Percentiles rank a stretch among this genome's conserved stretches.
phyloP scores from a whole-genome alignment of 441 rosid species.

The Rhodomyrtus psidioides region DNA sequence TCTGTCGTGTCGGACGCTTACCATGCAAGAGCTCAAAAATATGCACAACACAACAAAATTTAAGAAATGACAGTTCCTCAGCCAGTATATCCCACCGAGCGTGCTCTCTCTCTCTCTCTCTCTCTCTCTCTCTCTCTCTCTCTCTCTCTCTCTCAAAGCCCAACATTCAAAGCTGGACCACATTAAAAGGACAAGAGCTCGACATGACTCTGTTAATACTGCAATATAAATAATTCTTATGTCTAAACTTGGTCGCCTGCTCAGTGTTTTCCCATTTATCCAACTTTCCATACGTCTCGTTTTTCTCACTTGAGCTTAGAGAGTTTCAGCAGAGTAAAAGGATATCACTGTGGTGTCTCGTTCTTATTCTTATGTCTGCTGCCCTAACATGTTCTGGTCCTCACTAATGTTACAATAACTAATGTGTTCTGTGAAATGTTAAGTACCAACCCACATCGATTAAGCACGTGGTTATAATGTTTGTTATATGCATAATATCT shows the following conservation, averaged over 20 bases:
- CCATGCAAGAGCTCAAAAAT: slow-evolving; percentile 24
- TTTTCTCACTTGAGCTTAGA: neutral
- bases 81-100: neutral
- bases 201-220: neutral
- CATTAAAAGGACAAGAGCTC: slow-evolving; percentile 3
- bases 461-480: neutral
- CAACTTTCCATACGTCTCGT: neutral
- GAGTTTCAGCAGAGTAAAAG: neutral
- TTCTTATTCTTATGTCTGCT: neutral
- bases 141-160: slow-evolving; percentile 11
- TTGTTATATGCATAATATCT: neutral
- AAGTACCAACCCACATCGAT: neutral
- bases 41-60: slow-evolving; percentile 16
- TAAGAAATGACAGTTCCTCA: slow-evolving; percentile 36
- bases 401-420: neutral
- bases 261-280: neutral
- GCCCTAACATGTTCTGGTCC: neutral
- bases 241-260: slow-evolving; percentile 1
- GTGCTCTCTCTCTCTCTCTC: slow-evolving; percentile 7
- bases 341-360: neutral
- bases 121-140: slow-evolving; percentile 3
- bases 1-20: slow-evolving; percentile 45
- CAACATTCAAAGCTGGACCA: slow-evolving; percentile 38
- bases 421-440: neutral
- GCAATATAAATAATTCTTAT: neutral